Evolutionary conservation across 148 eudicot genomes (phyloP).

Genomic region (Mesembryanthemum crystallinum): DNA sequence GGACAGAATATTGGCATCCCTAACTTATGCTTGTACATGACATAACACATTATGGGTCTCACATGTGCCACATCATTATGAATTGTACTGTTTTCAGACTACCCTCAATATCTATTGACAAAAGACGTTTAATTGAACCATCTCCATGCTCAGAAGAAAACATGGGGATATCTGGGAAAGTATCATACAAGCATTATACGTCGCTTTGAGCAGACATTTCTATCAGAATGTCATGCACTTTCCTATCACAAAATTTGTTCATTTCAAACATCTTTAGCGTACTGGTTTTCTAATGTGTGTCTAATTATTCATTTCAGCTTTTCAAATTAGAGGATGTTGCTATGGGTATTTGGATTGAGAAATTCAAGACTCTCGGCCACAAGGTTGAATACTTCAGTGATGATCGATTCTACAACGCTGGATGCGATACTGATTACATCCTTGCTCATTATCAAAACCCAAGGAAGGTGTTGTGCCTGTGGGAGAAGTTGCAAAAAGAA

Average conservation of each 20-base stretch:
- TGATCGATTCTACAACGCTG: slow-evolving; percentile 41
- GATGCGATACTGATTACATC: slow-evolving; percentile 37
- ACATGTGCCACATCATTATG: background rate
- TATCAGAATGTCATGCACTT: background rate
- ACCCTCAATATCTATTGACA: background rate
- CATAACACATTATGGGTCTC: background rate
- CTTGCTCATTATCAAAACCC: slow-evolving; percentile 39
- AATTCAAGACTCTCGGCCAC: slow-evolving; percentile 36
- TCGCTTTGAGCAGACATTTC: background rate
- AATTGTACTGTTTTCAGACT: background rate
- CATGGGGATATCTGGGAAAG: background rate
- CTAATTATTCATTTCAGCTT: slow-evolving; percentile 36
- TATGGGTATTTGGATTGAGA: slow-evolving; percentile 64
- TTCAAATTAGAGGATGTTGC: slow-evolving; percentile 70
- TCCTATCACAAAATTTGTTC: background rate
- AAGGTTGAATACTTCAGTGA: slow-evolving; percentile 45
- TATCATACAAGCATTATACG: background rate
- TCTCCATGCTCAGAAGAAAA: background rate
- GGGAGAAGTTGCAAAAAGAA: slow-evolving; percentile 40
- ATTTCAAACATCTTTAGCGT: background rate
- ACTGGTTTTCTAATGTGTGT: background rate
- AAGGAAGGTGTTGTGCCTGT: slow-evolving; percentile 34
- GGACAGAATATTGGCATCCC: background rate
- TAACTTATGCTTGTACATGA: background rate
- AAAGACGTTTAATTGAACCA: background rate